A percentile compares a stretch with the other conserved stretches of the same genome.
Evolutionary conservation across 108 stramenopile species (phyloP).

Genomic region (Cyclostephanos tholiformis): DNA sequence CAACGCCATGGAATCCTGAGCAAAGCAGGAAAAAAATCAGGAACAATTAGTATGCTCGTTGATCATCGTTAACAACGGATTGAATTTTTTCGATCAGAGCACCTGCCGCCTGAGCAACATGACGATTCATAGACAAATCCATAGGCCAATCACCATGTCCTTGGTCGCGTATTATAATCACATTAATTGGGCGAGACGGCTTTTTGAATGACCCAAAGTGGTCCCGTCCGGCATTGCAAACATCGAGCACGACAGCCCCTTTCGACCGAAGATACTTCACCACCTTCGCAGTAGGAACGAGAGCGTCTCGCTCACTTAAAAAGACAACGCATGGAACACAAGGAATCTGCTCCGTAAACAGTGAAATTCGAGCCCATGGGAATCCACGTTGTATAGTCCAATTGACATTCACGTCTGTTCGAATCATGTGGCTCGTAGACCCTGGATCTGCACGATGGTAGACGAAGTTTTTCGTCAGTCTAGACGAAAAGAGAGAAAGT

Average conservation of each 20-base stretch:
- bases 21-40: background rate
- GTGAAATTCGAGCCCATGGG: slow-evolving; percentile 81
- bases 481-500: background rate
- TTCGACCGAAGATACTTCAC: slow-evolving; percentile 66
- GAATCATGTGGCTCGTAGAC: slow-evolving; percentile 70
- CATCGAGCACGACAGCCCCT: slow-evolving; percentile 58
- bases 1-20: too few relatives aligned
- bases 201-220: slow-evolving; percentile 48
- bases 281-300: slow-evolving; percentile 75
- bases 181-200: slow-evolving; percentile 51
- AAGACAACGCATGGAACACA: slow-evolving; percentile 73
- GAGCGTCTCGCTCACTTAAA: slow-evolving; percentile 75
- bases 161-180: slow-evolving; percentile 66
- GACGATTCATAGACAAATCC: slow-evolving; percentile 18
- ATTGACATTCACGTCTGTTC: slow-evolving; percentile 82
- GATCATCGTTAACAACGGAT: slow-evolving; percentile 14
- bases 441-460: slow-evolving; percentile 82
- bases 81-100: slow-evolving; percentile 36
- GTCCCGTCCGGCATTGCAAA: slow-evolving; percentile 34
- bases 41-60: background rate
- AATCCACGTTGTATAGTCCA: slow-evolving; percentile 87
- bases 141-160: slow-evolving; percentile 67
- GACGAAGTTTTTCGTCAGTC: slow-evolving; percentile 77
- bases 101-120: slow-evolving; percentile 42
- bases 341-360: slow-evolving; percentile 78